Evolutionary conservation across 345 rosid genomes (phyloP).

Genomic region (Balakata baccata): DNA sequence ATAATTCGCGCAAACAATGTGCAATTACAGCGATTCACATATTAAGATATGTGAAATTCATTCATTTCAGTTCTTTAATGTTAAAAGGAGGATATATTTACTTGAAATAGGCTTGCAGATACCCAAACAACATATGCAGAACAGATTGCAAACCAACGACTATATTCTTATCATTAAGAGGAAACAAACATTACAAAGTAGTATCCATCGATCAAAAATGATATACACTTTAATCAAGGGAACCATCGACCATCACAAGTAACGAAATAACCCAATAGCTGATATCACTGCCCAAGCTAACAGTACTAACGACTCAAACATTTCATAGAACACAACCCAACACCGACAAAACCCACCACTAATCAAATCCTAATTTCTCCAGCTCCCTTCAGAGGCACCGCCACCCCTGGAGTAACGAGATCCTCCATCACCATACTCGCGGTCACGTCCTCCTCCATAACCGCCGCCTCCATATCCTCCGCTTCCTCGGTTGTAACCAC

Average conservation of each 20-base stretch:
- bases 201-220: constrained; percentile 23
- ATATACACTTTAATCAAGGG: not conserved
- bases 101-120: too few relatives aligned
- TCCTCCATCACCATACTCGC: constrained; percentile 49
- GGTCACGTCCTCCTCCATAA: constrained; percentile 28
- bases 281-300: not conserved
- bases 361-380: constrained; percentile 41
- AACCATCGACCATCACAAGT: not conserved
- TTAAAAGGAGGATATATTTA: too few relatives aligned
- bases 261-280: not conserved
- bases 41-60: too few relatives aligned
- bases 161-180: not conserved
- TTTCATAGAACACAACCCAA: not conserved
- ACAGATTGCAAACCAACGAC: not conserved
- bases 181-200: not conserved
- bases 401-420: constrained; percentile 56
- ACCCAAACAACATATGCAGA: too few relatives aligned
- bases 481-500: constrained; percentile 25
- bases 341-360: not conserved
- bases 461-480: constrained; percentile 34
- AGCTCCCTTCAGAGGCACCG: constrained; percentile 47
- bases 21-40: too few relatives aligned
- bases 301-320: not conserved
- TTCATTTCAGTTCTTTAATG: too few relatives aligned
- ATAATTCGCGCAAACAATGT: too few relatives aligned